phyloP scores from a whole-genome alignment of 202 grass and related monocot genomes.

The Hordeum pubiflorum region DNA sequence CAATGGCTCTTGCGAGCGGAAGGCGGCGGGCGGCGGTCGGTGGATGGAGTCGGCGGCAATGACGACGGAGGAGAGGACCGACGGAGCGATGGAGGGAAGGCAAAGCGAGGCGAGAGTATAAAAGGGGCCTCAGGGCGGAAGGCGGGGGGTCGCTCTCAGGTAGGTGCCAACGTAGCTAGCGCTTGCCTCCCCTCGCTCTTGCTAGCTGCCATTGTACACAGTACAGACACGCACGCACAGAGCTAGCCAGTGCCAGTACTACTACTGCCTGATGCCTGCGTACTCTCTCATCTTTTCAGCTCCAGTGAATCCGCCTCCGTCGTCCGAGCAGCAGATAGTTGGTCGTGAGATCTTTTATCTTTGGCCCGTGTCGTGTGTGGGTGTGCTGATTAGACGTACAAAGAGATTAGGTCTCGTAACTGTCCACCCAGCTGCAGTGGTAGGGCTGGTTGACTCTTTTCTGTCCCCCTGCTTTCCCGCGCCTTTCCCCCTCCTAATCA shows the following conservation, averaged over 20 bases:
- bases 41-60: neutral
- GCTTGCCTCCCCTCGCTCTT: neutral
- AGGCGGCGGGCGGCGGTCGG: neutral
- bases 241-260: neutral
- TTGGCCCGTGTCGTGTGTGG: neutral
- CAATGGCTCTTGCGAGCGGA: neutral
- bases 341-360: neutral
- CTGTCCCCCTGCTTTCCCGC: conserved; percentile 15
- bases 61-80: neutral
- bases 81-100: neutral
- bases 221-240: neutral
- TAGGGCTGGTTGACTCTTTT: conserved; percentile 28
- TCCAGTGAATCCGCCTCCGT: neutral
- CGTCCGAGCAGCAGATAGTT: too few relatives aligned
- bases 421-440: conserved; percentile 17
- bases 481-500: conserved; percentile 26
- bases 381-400: neutral
- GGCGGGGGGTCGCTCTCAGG: conserved; percentile 43
- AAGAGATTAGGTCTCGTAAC: conserved; percentile 25
- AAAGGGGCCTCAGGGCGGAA: conserved; percentile 7
- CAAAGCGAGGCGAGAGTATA: conserved; percentile 21
- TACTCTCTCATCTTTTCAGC: neutral
- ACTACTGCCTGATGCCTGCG: too few relatives aligned
- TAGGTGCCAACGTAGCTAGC: conserved; percentile 28
- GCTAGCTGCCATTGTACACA: neutral